Base-by-base conservation (phyloP, 2,329 filamentous ascomycete genomes). In the Didymella lethalis region DNA sequence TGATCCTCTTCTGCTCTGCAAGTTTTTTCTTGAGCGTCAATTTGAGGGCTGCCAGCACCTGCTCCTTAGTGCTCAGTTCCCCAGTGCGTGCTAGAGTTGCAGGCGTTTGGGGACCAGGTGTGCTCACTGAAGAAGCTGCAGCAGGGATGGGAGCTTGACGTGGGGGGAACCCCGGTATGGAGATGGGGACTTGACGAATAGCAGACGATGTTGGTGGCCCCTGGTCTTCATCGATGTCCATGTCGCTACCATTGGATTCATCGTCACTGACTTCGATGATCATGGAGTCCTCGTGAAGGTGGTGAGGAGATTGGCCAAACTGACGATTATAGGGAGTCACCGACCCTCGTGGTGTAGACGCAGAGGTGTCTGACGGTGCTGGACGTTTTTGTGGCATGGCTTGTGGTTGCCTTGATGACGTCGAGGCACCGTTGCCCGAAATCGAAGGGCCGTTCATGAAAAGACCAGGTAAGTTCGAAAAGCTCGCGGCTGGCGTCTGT, bases 181-280 rank as follows among this genome's bases (percentile, higher is more conserved):
- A 66, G 1, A 63, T 62, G 26, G 64, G 54, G 20, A 34, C 40
- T 28, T 63, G 65, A 20, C 57, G 64, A n/a, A 54, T 48, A 32
- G 12, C 50, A 10, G 63, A n/a, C 43, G 64, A 26, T 34, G 56
- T 46, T 23, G 65, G 23, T 31, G 51, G 79, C 10, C 81, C 82
- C 46, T 84, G 86, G 26, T 86, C 86, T 52, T 79, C 78, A 32
- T 80, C 78, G 25, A 89, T 82, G 32, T 90, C 88, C 86, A 89
- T 90, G 56, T 88, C 87, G 46, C 88, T 83, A 7, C 80, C 82
- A 25, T 82, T 85, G 28, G 73, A 81, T 57, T 89, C 87, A 64
- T 89, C 86, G 28, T 96, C 93, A 71, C 92, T 96, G 38, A 96
- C 89, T 64, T 96, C 87, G 65, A 97, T 96, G 38, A 97, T 85